Base-by-base conservation (phyloP, 805 yeast genomes). In the Wickerhamiella brachini region DNA sequence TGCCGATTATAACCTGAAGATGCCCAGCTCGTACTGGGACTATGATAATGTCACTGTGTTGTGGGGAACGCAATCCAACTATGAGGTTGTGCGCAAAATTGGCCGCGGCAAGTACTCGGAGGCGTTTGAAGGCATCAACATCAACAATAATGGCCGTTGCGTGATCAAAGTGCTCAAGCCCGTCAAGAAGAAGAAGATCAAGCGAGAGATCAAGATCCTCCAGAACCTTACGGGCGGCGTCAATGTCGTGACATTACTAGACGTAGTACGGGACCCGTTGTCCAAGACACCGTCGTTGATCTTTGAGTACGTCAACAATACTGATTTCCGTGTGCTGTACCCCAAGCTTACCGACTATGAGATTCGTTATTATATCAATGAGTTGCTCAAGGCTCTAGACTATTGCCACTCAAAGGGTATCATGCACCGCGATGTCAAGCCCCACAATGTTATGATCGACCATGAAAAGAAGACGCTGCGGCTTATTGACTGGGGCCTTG, bases 81-180 rank as follows among this genome's bases (percentile, higher is more conserved):
- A 88, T 66, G 97, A 89, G 68, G 81, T 88, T 46, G 74, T 83
- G 41, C 78, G 79, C 55, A 88, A 87, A 65, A 76, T 89, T 48
- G 97, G 97, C 10, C 76, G 96, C 52, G 97, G 97, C 48, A 87
- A 87, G 68, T 89, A 89, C 65, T 84, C 94, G 15, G 97, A 89
- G 69, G 97, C 89, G 47, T 89, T 89, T 62, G 79, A 86, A 57
- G 97, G 96, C 6, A 74, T 84, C 41, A 80, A 84, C 58, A 53
- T 68, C 52, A 64, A 73, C 43, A 75, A 76, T 52, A 79, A 81
- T 50, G 73, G 75, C 50, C 73, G 80, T 50, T 80, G 89, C 59
- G 95, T 89, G 49, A 85, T 89, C 62, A 89, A 89, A 68, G 96
- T 87, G 22, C 74, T 89, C 62, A 89, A 89, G 65, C 97, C 97